phyloP scores from a whole-genome alignment of 208 protist species.

The Crithidia mellificae region DNA sequence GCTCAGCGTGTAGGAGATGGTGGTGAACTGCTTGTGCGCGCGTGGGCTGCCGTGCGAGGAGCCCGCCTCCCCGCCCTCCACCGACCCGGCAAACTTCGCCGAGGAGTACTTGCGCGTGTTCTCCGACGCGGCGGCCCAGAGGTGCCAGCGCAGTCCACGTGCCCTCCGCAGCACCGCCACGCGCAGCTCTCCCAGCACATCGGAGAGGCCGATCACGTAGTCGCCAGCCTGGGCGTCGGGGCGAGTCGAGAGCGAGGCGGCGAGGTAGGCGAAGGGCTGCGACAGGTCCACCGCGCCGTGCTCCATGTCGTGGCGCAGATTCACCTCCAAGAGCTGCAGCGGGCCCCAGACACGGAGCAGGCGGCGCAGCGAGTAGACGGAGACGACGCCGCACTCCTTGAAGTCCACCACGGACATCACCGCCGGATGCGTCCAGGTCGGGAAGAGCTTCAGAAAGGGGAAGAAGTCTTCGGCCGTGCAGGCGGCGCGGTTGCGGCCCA shows the following conservation, averaged over 20 bases:
- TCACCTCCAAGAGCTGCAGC: slow-evolving; percentile 73
- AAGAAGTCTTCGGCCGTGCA: slow-evolving; percentile 65
- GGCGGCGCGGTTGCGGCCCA: slow-evolving; percentile 58
- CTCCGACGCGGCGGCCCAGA: slow-evolving; percentile 15
- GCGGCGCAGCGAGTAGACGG: slow-evolving; percentile 71
- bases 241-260: slow-evolving; percentile 44
- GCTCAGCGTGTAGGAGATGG: slow-evolving; percentile 56
- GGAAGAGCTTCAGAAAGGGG: slow-evolving; percentile 51
- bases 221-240: slow-evolving; percentile 69
- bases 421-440: slow-evolving; percentile 47
- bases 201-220: slow-evolving; percentile 66
- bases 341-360: slow-evolving; percentile 84
- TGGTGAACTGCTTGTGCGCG: slow-evolving; percentile 20
- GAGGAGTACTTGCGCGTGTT: slow-evolving; percentile 7
- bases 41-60: neutral
- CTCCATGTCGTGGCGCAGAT: slow-evolving; percentile 63
- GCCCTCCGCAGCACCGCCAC: slow-evolving; percentile 48
- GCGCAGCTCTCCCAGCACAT: slow-evolving; percentile 59
- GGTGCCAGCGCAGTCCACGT: slow-evolving; percentile 18
- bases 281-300: slow-evolving; percentile 56
- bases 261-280: slow-evolving; percentile 57
- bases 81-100: neutral
- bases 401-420: slow-evolving; percentile 72
- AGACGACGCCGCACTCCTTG: slow-evolving; percentile 75
- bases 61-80: neutral